Conservation (phyloP, 768 basidiomycete species). For the Serendipita sp. region DNA sequence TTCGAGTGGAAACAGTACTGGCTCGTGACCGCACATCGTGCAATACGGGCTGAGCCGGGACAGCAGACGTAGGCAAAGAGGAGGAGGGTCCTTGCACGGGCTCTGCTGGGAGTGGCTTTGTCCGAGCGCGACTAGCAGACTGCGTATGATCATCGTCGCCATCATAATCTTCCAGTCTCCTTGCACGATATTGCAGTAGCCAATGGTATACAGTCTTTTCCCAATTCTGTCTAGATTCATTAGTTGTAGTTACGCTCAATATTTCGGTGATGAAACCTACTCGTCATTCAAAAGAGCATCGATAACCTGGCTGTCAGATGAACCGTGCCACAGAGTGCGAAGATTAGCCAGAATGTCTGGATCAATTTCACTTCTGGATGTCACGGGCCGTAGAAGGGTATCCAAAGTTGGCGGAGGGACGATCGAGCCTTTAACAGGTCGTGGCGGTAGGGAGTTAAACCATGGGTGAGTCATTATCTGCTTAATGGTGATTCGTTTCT, state of each 20-base stretch:
- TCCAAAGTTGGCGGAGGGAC: slow-evolving; percentile 41
- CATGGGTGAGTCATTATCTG: slow-evolving; percentile 23
- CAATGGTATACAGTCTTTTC: slow-evolving; percentile 93
- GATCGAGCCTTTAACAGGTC: slow-evolving; percentile 17
- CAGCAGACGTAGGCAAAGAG: too few relatives aligned
- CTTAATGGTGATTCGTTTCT: slow-evolving; percentile 49
- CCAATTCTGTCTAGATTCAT: slow-evolving; percentile 57
- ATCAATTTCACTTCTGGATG: slow-evolving; percentile 52
- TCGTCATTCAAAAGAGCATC: slow-evolving; percentile 38
- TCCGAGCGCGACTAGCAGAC: slow-evolving; percentile 7
- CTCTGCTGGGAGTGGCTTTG: slow-evolving; percentile 4
- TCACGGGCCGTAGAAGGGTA: slow-evolving; percentile 53
- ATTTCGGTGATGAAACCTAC: slow-evolving; percentile 16
- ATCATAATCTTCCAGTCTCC: slow-evolving; percentile 55
- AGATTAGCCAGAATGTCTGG: slow-evolving; percentile 80
- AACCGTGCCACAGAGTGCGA: slow-evolving; percentile 79
- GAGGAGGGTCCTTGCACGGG: neutral
- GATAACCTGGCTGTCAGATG: slow-evolving; percentile 56
- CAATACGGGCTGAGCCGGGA: too few relatives aligned
- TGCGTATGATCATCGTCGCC: slow-evolving; percentile 39
- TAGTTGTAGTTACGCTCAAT: neutral
- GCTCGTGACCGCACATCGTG: too few relatives aligned
- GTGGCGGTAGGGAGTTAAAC: slow-evolving; percentile 48
- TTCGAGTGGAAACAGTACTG: too few relatives aligned
- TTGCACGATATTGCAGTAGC: slow-evolving; percentile 66